These are phyloP conservation scores for Thalassiosira mediterranea DNA, from an alignment of 352 stramenopile genomes.

Conservation along the genomic window DNA sequence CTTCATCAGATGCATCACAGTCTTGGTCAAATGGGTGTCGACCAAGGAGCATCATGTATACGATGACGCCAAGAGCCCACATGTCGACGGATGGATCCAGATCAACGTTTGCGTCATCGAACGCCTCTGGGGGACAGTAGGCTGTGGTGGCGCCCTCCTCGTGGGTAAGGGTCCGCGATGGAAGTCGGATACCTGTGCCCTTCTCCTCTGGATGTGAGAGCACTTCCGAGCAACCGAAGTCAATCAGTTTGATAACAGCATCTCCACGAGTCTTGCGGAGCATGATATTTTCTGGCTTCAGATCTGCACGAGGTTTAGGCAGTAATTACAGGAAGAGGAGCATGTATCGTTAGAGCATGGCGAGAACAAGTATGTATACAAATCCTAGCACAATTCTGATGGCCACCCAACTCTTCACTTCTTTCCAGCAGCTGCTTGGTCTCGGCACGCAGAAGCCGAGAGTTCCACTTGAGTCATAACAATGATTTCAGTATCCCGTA, in stretches of 20 bases:
- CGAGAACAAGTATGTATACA: too few relatives aligned
- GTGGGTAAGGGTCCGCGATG: slow-evolving; percentile 30
- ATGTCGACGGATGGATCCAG: slow-evolving; percentile 62
- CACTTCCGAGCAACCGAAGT: slow-evolving; percentile 79
- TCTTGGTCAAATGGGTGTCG: slow-evolving; percentile 91
- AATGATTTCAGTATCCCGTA: too few relatives aligned
- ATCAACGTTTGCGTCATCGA: slow-evolving; percentile 36
- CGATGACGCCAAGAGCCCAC: slow-evolving; percentile 83
- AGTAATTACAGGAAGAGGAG: too few relatives aligned
- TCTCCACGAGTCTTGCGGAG: slow-evolving; percentile 56
- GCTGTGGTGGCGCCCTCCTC: slow-evolving; percentile 60
- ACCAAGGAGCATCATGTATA: slow-evolving; percentile 91
- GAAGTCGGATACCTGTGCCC: slow-evolving; percentile 14
- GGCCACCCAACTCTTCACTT: too few relatives aligned
- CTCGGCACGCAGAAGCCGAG: too few relatives aligned
- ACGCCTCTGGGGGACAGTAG: slow-evolving; percentile 76
- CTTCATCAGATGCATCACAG: slow-evolving; percentile 84
- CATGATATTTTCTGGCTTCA: slow-evolving; percentile 69
- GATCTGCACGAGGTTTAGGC: too few relatives aligned
- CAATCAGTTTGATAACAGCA: slow-evolving; percentile 60
- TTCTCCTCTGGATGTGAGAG: slow-evolving; percentile 32
- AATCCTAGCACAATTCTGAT: too few relatives aligned
- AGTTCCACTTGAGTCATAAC: too few relatives aligned
- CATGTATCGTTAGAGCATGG: too few relatives aligned
- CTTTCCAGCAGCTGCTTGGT: too few relatives aligned